phyloP scores from a whole-genome alignment of 2,329 filamentous ascomycete genomes.

The Teratosphaeria pseudoeucalypti region DNA sequence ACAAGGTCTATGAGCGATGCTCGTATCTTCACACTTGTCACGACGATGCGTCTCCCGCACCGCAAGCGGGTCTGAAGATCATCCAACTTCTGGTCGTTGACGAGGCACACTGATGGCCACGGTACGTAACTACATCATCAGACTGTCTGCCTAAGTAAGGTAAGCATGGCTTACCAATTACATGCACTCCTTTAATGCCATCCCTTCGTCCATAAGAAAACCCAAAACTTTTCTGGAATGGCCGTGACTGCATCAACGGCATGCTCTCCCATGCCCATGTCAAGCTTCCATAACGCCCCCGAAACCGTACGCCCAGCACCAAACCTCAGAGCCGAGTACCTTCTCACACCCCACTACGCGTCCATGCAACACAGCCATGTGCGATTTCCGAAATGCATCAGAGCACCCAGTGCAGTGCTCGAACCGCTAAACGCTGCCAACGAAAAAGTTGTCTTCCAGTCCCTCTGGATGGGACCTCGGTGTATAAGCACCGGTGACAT shows the following conservation, averaged over 20 bases:
- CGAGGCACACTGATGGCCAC: neutral
- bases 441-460: conserved; percentile 19
- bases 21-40: neutral
- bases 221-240: neutral
- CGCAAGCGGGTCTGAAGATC: neutral
- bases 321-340: neutral
- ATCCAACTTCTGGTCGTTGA: neutral
- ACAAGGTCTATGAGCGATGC: neutral
- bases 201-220: neutral
- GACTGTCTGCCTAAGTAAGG: neutral
- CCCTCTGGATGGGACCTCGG: conserved; percentile 23
- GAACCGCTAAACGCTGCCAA: conserved; percentile 15
- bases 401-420: neutral
- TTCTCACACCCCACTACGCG: neutral
- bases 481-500: conserved; percentile 24
- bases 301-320: neutral
- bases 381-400: neutral
- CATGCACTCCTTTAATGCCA: neutral
- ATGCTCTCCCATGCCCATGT: neutral
- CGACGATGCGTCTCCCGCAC: neutral
- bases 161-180: neutral
- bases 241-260: neutral
- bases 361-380: neutral
- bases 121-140: neutral
- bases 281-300: no score